Percentiles rank a stretch among this genome's conserved stretches.
These are phyloP conservation scores for Chenopodium quinoa DNA, from an alignment of 148 eudicot genomes.

Conservation along the genomic window DNA sequence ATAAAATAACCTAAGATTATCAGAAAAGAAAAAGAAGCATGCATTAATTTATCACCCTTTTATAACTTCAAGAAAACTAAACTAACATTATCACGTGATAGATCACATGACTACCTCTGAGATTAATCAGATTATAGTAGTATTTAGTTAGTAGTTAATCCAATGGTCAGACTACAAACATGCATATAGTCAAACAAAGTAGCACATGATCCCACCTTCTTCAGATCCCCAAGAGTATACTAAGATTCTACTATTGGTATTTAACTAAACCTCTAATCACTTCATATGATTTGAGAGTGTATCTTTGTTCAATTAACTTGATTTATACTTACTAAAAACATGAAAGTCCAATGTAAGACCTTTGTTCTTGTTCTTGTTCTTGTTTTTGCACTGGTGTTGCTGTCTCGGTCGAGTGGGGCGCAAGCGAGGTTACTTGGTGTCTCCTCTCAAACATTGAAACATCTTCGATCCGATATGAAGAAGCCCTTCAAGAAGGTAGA, in stretches of 20 bases:
- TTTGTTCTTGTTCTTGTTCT: slow-evolving; percentile 30
- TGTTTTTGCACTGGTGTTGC: slow-evolving; percentile 40
- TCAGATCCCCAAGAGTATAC: slow-evolving; percentile 33
- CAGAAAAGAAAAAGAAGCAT: slow-evolving; percentile 24
- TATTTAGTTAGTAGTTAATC: slow-evolving; percentile 11
- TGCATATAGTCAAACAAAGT: slow-evolving; percentile 36
- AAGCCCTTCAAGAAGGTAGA: slow-evolving; percentile 44
- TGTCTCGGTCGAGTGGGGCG: slow-evolving; percentile 26
- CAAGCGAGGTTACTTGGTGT: slow-evolving; percentile 30
- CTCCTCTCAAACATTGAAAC: slow-evolving; percentile 42
- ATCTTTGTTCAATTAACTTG: neutral
- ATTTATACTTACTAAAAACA: neutral
- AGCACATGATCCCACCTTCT: slow-evolving; percentile 64
- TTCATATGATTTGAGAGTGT: neutral
- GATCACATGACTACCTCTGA: slow-evolving; percentile 52
- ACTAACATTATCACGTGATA: slow-evolving; percentile 48
- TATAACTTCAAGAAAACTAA: slow-evolving; percentile 21
- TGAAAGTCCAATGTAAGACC: slow-evolving; percentile 34
- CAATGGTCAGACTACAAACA: slow-evolving; percentile 21
- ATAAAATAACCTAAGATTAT: slow-evolving; percentile 10
- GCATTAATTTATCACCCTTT: slow-evolving; percentile 15
- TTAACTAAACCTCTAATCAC: neutral
- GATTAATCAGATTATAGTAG: slow-evolving; percentile 1
- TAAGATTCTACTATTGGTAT: neutral
- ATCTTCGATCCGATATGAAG: slow-evolving; percentile 33